Evolutionary conservation across 2,329 filamentous ascomycete species (phyloP), one percentile per base, ranked within the genome.

Genomic region (Ophiostoma perfectum): DNA sequence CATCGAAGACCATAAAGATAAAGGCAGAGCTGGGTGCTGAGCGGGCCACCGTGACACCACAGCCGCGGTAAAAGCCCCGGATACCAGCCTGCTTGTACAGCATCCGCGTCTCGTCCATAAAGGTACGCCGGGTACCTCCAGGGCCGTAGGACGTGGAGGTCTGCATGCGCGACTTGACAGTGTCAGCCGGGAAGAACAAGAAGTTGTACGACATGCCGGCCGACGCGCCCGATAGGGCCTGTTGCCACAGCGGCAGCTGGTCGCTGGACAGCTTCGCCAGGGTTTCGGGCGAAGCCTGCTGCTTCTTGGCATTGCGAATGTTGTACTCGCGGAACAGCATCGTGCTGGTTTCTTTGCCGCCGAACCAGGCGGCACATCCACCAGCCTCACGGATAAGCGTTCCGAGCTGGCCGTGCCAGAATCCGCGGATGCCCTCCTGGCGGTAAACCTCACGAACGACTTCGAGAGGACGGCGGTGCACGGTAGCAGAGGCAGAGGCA

Each of bases 151-250:
- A 81, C 5, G 93, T 89, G 67, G 90, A 85, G 0, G 95, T 99
- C 80, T 99, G 95, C 89, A 99, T 97, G 64, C 94, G 88, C 18
- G 91, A 96, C 80, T 99, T 99, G 81, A 99, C 90, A 0, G 95
- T 99, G 77, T 99, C 95, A 65, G 95, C 95, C 0, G 95, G 95
- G 77, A 95, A 99, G 82, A 98, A 97, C 36, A 96, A 81, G 76
- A 98, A 98, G 77, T 99, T 99, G 80, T 99, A 99, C 47, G 88
- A 89, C 81, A 97, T 91, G 67, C 95, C 95, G 3, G 94, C 95
- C 7, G 88, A 87, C 2, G 94, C 94, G 58, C 94, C 94, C 1
- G 93, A 91, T 27, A 92, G 77, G 75, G 96, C 92, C 77, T 96
- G 93, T 79, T 97, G 92, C 84, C 90, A 91, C 5, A 97, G 78